Percentiles rank a stretch among this genome's conserved stretches.
These are phyloP conservation scores for Moniliella sp. DNA, from an alignment of 1,284 basidiomycete species.

Conservation along the genomic window DNA sequence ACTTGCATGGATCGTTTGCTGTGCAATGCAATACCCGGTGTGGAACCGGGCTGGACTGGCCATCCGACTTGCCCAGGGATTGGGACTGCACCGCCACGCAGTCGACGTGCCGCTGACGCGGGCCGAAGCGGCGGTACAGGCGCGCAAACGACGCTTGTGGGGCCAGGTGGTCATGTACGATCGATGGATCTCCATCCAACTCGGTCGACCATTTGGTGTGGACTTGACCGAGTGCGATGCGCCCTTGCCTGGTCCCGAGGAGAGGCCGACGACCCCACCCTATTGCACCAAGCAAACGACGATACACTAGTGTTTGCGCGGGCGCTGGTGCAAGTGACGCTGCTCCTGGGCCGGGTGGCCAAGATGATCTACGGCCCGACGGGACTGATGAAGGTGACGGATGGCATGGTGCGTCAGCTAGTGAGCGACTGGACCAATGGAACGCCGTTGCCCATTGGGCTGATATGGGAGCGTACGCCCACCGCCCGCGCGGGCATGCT, in stretches of 20 bases:
- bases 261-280: too few relatives aligned
- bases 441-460: constrained; percentile 17
- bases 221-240: constrained; percentile 28
- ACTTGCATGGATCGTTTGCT: constrained; percentile 35
- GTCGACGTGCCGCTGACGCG: constrained; percentile 14
- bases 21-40: constrained; percentile 32
- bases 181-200: constrained; percentile 15
- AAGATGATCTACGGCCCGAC: constrained; percentile 30
- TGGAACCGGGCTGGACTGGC: constrained; percentile 27
- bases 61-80: constrained; percentile 26
- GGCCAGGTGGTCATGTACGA: constrained; percentile 24
- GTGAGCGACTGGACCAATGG: constrained; percentile 23
- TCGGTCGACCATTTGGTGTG: constrained; percentile 22
- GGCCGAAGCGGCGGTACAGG: constrained; percentile 18
- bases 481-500: constrained; percentile 22
- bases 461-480: constrained; percentile 12
- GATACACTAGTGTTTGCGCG: constrained; percentile 25
- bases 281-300: too few relatives aligned
- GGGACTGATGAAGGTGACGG: constrained; percentile 25
- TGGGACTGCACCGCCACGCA: constrained; percentile 21
- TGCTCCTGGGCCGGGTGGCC: constrained; percentile 24
- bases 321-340: constrained; percentile 25
- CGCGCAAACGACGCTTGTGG: constrained; percentile 24
- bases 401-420: constrained; percentile 19
- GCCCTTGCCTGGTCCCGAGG: constrained; percentile 19